Base-by-base conservation (phyloP, 1,284 basidiomycete species). In the Rhodofomes roseus region DNA sequence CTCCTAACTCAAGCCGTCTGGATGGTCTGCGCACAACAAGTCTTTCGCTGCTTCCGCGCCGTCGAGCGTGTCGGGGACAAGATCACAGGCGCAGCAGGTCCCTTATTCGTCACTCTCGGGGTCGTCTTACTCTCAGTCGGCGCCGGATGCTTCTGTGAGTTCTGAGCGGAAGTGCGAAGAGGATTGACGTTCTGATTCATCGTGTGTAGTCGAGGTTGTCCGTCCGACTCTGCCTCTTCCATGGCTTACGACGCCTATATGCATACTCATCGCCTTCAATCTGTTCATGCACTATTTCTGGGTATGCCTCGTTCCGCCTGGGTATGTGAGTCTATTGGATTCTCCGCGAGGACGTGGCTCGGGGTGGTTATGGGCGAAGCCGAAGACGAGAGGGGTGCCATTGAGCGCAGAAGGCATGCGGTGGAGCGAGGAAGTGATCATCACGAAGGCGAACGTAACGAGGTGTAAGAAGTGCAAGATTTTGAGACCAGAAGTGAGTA, bases 81-180 rank as follows among this genome's bases (percentile, higher is more conserved):
- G 68, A 65, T 96, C 43, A 97, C 94, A 0, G 94, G 95, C 60
- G 87, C 90, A 55, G 95, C 93, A 16, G 96, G 96, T 0, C 95
- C 95, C 0, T 83, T 91, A 66, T 98, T 98, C 73, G 84, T 98
- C 55, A 81, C 76, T 0, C 77, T 95, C 25, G 95, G 94, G 16
- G 79, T 89, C 63, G 65, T 86, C 6, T 80, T 98, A 46, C 86
- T 96, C 40, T 73, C 79, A 2, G 70, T 80, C 0, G 94, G 93
- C 25, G 79, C 84, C 0, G 66, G 93, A 62, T 87, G 85, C 62
- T 98, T 97, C 73, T 95, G 94, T 96, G 67, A 73, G 60, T 54
- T 36, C 48, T 22, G 58, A 31, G 25, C n/a, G 36, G 0, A 1
- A 23, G 12, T 37, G n/a, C 9, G 1, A 0, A 20, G 5, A 34